These are phyloP conservation scores for Quercus cerris DNA, from an alignment of 306 rosid species.

Conservation along the genomic window DNA sequence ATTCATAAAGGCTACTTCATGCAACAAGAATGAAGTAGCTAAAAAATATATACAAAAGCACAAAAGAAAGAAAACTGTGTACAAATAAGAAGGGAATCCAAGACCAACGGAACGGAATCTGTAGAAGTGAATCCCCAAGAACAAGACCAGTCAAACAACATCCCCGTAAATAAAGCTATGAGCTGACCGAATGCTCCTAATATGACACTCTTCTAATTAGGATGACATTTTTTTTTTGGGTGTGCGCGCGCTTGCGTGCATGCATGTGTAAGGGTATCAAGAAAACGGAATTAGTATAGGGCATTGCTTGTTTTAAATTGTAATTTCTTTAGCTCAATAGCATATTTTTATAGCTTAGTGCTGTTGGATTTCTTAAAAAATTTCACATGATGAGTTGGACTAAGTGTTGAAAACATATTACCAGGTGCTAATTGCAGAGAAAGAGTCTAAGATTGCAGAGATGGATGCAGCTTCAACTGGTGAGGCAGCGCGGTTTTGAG, in stretches of 20 bases:
- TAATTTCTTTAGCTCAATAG: not conserved
- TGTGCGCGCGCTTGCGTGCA: not conserved
- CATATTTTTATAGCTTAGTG: slow-evolving; percentile 1
- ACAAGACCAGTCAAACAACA: no score
- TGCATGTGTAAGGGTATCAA: not conserved
- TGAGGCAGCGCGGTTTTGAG: slow-evolving; percentile 87
- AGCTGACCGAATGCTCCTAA: no score
- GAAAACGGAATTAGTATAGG: not conserved
- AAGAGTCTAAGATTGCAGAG: slow-evolving; percentile 93
- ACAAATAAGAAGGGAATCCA: no score
- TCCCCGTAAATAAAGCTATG: no score
- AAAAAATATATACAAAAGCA: no score
- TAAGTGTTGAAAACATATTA: slow-evolving; percentile 24
- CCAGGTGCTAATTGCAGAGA: slow-evolving; percentile 87
- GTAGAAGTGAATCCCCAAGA: no score
- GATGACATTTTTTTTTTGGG: not conserved
- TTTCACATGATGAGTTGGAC: slow-evolving; percentile 20
- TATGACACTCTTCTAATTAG: not conserved
- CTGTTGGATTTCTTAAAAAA: slow-evolving; percentile 14
- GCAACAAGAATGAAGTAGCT: no score
- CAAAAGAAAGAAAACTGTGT: no score
- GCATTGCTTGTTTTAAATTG: not conserved
- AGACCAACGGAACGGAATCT: no score
- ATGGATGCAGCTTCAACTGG: slow-evolving; percentile 97
- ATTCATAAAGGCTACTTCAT: no score